Base-by-base conservation (phyloP, 2,329 filamentous ascomycete genomes). In the Botrytis paeoniae region DNA sequence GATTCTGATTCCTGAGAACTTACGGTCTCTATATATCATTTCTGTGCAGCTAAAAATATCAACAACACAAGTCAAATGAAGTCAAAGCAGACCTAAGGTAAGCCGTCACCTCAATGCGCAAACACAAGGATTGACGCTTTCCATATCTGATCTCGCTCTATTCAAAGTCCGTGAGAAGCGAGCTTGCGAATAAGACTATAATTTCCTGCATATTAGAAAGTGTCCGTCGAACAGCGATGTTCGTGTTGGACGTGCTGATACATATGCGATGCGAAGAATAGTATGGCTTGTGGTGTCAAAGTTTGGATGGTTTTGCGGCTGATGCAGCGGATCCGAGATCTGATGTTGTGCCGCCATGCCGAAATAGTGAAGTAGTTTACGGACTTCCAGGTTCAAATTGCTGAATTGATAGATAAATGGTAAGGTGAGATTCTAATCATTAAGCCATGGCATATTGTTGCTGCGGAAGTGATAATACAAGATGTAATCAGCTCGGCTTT, bases 311-410 rank as follows among this genome's bases (percentile, higher is more conserved):
- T 29, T 57, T 71, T 22, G 45, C 60, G 45, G 64, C 45, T 54
- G 45, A 37, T 54, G 43, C 54, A 54, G 48, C 65, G 48, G 65
- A 68, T 68, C 48, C 65, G 48, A 71, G 32, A 66, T 54, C 14
- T 32, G 45, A 71, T 66, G 61, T 48, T 37, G 61, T 37, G 4
- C 18, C 61, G 39, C 45, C 65, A 45, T 54, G 8, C 45, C 61
- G n/a, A 14, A 32, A 16, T 59, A 20, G 54, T 25, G 29, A 37
- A 29, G 48, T 41, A 10, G 20, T 45, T 43, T 57, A 18, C 60
- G 70, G 70, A 71, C 60, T n/a, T 65, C 69, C 69, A 51, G 59
- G 59, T 32, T 64, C 69, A 64, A 14, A 71, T 71, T 64, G 6
- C 64, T 37, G 54, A 25, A 14, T 18, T 39, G 45, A 29, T 29